Percentiles rank a stretch among this genome's conserved stretches.
phyloP scores from a whole-genome alignment of 345 rosid species.

The Lumnitzera racemosa region DNA sequence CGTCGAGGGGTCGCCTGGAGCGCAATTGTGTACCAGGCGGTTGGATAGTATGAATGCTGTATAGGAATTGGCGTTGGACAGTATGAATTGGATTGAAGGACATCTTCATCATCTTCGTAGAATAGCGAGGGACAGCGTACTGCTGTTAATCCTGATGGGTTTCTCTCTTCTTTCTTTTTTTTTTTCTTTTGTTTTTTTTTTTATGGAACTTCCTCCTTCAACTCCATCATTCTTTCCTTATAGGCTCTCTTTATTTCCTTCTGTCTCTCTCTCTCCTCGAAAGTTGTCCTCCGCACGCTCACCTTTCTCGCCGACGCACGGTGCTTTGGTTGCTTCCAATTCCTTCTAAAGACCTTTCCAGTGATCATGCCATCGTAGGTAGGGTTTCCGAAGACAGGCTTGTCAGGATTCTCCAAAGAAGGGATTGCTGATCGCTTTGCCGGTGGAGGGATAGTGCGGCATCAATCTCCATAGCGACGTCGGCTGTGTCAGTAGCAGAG shows the following conservation, averaged over 20 bases:
- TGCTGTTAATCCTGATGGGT: too few relatives aligned
- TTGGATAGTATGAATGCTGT: too few relatives aligned
- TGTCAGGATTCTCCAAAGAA: conserved; percentile 59
- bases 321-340: conserved; percentile 69
- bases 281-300: conserved; percentile 37
- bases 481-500: conserved; percentile 3
- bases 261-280: conserved; percentile 61
- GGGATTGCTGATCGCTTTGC: conserved; percentile 75
- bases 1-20: too few relatives aligned
- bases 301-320: conserved; percentile 68
- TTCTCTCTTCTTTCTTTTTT: too few relatives aligned
- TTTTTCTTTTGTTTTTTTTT: too few relatives aligned
- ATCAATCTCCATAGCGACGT: conserved; percentile 58
- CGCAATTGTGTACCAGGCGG: too few relatives aligned
- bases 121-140: too few relatives aligned
- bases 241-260: conserved; percentile 78
- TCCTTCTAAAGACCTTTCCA: conserved; percentile 78
- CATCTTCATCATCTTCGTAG: too few relatives aligned
- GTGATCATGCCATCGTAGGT: conserved; percentile 93
- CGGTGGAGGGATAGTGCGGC: conserved; percentile 23
- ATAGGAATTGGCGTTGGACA: too few relatives aligned
- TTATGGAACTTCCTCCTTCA: too few relatives aligned
- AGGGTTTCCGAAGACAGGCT: conserved; percentile 50
- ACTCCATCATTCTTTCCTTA: conserved; percentile 58
- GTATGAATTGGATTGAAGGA: too few relatives aligned